Evolutionary conservation across 177 flowering plant species (phyloP), one percentile per base, ranked within the genome.

Genomic region (Tripterygium wilfordii): DNA sequence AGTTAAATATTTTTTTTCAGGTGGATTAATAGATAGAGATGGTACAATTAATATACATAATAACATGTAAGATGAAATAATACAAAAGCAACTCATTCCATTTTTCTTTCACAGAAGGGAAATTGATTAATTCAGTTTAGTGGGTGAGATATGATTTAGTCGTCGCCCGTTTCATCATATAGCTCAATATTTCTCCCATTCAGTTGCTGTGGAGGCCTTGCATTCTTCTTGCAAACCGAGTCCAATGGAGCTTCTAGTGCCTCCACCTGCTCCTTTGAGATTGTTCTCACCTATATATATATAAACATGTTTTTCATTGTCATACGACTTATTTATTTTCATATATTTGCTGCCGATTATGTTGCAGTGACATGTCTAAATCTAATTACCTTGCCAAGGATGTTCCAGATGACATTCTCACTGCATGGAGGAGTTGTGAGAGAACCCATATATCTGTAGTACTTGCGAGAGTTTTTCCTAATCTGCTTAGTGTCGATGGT

Each of bases 361-460:
- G n/a, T n/a, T n/a, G n/a, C n/a, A n/a, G n/a, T n/a, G n/a, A n/a
- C n/a, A n/a, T n/a, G n/a, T n/a, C n/a, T n/a, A n/a, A n/a, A n/a
- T n/a, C n/a, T n/a, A n/a, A n/a, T 4, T 69, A 88, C 95, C 92
- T 75, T 74, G 45, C 65, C 71, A 10, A 88, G 77, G 52, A 92
- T 35, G 60, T 30, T 68, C 90, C 95, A 88, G 18, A 38, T 23
- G 33, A 88, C 75, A 12, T 60, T 58, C 63, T 88, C 94, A 8
- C 63, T 36, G 76, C 98, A 92, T 0, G 98, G 98, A 48, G 98
- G 98, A 42, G 71, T 58, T 9, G 94, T 83, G 38, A 77, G 63
- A 26, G 98, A 92, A 12, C 96, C 98, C 3, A 52, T 7, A 52
- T 92, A 92, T 64, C 75, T 65, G 70, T 50, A 88, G 32, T 82